Conservation (phyloP, 192 early-diverging fungal species). For the Cetraspora pellucida region DNA sequence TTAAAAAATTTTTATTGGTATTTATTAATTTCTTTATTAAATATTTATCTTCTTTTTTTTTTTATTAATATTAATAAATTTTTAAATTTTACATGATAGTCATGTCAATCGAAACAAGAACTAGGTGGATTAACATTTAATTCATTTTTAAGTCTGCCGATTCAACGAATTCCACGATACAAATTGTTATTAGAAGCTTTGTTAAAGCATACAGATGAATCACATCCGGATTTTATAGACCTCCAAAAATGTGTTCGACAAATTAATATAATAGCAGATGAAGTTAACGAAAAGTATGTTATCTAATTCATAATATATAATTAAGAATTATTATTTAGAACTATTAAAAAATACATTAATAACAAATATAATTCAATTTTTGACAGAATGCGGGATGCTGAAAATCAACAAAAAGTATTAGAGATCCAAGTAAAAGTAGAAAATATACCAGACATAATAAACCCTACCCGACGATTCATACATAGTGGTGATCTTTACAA, state of each 20-base stretch:
- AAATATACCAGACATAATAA: constrained; percentile 18
- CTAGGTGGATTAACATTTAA: constrained; percentile 51
- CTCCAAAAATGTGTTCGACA: constrained; percentile 64
- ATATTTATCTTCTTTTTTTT: neutral
- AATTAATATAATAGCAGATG: constrained; percentile 65
- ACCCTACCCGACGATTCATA: constrained; percentile 31
- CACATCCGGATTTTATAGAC: constrained; percentile 72
- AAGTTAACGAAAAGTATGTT: constrained; percentile 73
- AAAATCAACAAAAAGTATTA: constrained; percentile 34
- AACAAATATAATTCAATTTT: neutral
- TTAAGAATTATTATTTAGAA: neutral
- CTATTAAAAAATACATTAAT: neutral
- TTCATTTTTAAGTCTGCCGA: constrained; percentile 81
- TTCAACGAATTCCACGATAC: constrained; percentile 91
- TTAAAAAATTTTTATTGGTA: constrained; percentile 34
- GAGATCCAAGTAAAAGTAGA: constrained; percentile 24
- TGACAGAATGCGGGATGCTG: constrained; percentile 30
- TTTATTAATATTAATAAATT: neutral
- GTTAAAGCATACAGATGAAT: constrained; percentile 63
- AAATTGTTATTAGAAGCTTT: constrained; percentile 77
- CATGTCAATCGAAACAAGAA: constrained; percentile 23
- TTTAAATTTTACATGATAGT: neutral
- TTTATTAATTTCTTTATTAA: neutral
- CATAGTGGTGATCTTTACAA: constrained; percentile 23
- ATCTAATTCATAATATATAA: neutral